Evolutionary conservation across 2,329 filamentous ascomycete genomes (phyloP), one percentile per base, ranked within the genome.

Genomic region (Fusarium pilosicola): DNA sequence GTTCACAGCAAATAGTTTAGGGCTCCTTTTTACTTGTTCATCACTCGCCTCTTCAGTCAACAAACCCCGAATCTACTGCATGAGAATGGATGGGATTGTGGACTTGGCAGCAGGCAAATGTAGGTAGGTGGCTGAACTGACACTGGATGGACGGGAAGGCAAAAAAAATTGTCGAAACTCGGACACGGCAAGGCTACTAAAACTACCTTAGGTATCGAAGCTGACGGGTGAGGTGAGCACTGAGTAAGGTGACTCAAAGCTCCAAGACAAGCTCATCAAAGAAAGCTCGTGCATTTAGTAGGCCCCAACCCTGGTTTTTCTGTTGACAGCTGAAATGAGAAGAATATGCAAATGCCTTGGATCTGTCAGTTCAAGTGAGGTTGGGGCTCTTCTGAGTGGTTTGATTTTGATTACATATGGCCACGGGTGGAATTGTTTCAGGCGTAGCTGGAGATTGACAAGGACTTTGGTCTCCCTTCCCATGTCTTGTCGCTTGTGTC

Each of bases 401-500:
- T 74, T 74, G 68, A 68, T 74, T 74, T 72, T 69, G 54, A 74
- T 68, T 74, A 65, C 67, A 58, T 52, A 56, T 38, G 51, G 49
- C 71, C 46, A 72, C 39, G 56, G 63, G 68, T 72, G 71, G 71
- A 48, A 74, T 68, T 69, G 71, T 74, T 74, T 74, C 71, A 74
- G 71, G 71, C 71, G 71, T 58, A 65, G 58, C 60, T 71, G 62
- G 71, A 62, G 67, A 68, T 57, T 41, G 62, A 71, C 71, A 71
- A 73, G 71, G 71, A 66, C 67, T 74, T 17, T 20, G 34, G n/a
- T 71, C 71, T 74, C 71, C 71, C 71, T 74, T 74, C 55, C 67
- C 67, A 45, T 70, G 42, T 55, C 34, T 62, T 48, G 45, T 48
- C n/a, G 18, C n/a, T 30, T 22, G 17, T 44, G 51, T 39, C 34